phyloP scores from a whole-genome alignment of 441 rosid genomes.

The Erodium moschatum region DNA sequence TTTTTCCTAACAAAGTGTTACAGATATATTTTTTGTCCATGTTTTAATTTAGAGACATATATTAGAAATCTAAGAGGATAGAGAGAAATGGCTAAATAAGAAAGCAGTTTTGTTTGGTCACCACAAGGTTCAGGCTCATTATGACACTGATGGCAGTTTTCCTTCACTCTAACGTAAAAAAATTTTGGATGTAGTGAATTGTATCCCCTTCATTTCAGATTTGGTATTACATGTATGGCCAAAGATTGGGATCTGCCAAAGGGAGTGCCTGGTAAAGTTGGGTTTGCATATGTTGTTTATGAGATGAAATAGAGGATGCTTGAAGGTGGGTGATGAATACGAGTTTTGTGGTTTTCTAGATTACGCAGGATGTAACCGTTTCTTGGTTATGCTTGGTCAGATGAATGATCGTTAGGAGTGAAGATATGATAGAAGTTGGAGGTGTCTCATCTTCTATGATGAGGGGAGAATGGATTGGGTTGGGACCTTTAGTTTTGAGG shows the following conservation, averaged over 20 bases:
- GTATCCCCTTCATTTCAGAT: background rate
- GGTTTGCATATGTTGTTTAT: background rate
- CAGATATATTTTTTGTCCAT: background rate
- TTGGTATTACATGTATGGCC: background rate
- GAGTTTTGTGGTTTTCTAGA: background rate
- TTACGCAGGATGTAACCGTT: background rate
- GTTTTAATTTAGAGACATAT: too few species aligned
- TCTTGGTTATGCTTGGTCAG: conserved; percentile 1
- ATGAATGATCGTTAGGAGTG: conserved; percentile 4
- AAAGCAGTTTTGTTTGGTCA: background rate
- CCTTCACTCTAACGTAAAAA: background rate
- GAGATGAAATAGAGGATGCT: conserved; percentile 2
- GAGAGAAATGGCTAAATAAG: background rate
- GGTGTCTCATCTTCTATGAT: background rate
- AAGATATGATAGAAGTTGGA: background rate
- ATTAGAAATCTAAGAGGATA: background rate
- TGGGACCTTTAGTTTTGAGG: conserved; percentile 3
- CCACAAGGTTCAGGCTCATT: background rate
- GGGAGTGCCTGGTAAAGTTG: background rate
- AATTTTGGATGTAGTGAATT: background rate
- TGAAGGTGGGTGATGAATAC: background rate
- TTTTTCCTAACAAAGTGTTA: background rate
- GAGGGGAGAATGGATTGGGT: background rate
- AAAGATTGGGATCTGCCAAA: background rate
- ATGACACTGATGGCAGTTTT: background rate